Base-by-base conservation (phyloP, 768 basidiomycete species). In the Boletellus ananas region DNA sequence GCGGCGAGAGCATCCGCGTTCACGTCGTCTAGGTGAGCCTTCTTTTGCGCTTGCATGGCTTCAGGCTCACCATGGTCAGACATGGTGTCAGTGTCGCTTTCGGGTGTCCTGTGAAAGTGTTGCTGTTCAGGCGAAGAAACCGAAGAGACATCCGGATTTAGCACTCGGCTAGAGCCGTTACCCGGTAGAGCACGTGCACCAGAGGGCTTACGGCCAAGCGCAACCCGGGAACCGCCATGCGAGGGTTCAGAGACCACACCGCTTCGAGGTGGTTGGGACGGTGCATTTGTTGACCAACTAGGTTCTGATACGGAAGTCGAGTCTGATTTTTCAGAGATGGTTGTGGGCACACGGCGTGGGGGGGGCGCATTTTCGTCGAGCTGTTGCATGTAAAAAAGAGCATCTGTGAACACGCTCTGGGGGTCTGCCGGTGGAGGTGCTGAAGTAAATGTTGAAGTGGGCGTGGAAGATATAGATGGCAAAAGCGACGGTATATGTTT, bases 1-100 rank as follows among this genome's bases (percentile, higher is more conserved):
- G 87, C 90, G 3, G 88, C 90, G 42, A 92, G 72, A 11, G 83
- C 90, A 69, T 92, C 90, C 21, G 75, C 75, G 54, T 83, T 73
- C 36, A 72, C 71, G 51, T 84, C 83, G 39, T 79, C 79, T 7
- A 64, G 59, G 12, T 68, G 64, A 36, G 9, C 20, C 14, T 51
- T 62, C 20, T 55, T 65, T 17, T 5, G 33, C 34, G 47, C 39
- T 44, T 38, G n/a, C 3, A 46, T 41, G 34, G 34, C 41, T 25
- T 46, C 47, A 18, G 41, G 49, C 20, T 50, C 52, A 43, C 37
- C 52, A 33, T 45, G 51, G 57, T 64, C 58, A 21, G 67, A 58
- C 69, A 70, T 70, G 53, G 70, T 69, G 60, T 70, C 66, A 18
- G 33, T 53, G 56, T 69, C 67, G 54, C 53, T 61, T 59, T 68